phyloP scores from a whole-genome alignment of 352 stramenopile species.

The Pilasporangium apinafurcum region DNA sequence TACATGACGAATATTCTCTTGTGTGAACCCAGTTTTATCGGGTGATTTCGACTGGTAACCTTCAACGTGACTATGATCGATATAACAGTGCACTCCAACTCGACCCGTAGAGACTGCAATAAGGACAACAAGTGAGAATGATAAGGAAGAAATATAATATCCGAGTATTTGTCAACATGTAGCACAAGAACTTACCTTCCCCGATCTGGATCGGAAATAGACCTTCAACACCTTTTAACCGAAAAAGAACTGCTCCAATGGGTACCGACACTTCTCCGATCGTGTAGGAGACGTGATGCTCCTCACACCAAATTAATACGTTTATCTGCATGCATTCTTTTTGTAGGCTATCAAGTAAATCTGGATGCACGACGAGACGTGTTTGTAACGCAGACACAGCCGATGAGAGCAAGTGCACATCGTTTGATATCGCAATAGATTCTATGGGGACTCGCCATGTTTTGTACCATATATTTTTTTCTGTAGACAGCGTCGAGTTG shows the following conservation, averaged over 20 bases:
- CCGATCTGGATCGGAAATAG: conserved; percentile 24
- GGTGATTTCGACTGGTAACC: too few species aligned
- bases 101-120: conserved; percentile 1
- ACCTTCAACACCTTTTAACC: conserved; percentile 28
- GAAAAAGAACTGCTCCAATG: conserved; percentile 27
- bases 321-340: conserved; percentile 6
- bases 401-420: conserved; percentile 1
- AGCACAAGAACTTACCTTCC: conserved; percentile 18
- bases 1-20: too few species aligned
- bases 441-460: not conserved
- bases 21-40: too few species aligned
- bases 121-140: not conserved
- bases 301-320: conserved; percentile 5
- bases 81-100: conserved; percentile 4
- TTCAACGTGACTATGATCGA: too few species aligned
- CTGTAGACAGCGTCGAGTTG: not conserved
- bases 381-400: not conserved
- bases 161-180: too few species aligned
- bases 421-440: not conserved
- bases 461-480: conserved; percentile 4
- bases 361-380: conserved; percentile 7
- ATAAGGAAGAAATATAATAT: too few species aligned
- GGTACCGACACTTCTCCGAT: conserved; percentile 20
- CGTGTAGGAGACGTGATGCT: conserved; percentile 4
- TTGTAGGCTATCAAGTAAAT: conserved; percentile 9